phyloP scores from a whole-genome alignment of 2,329 filamentous ascomycete genomes.

The Pyrenophora teres region DNA sequence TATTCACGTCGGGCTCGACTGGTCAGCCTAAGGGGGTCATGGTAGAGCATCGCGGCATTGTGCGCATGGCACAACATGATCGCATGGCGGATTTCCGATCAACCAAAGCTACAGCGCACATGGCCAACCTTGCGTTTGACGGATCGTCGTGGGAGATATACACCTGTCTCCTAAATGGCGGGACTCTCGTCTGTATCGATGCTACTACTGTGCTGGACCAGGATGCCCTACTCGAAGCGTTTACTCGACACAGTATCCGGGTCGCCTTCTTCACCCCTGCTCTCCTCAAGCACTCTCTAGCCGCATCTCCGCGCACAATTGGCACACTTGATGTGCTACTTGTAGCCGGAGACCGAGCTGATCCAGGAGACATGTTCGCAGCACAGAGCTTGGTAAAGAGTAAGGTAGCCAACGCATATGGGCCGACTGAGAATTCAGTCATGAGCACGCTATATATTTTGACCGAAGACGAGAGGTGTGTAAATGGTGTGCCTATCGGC shows the following conservation, averaged over 20 bases:
- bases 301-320: neutral
- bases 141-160: constrained; percentile 7
- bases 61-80: constrained; percentile 18
- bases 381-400: constrained; percentile 7
- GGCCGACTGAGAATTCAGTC: constrained; percentile 22
- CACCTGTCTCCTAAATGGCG: too few relatives aligned
- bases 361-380: constrained; percentile 7
- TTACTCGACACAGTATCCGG: neutral
- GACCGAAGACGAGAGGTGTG: neutral
- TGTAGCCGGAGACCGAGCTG: constrained; percentile 7
- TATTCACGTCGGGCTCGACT: constrained; percentile 55
- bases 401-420: constrained; percentile 21
- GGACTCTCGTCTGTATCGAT: constrained; percentile 13
- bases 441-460: constrained; percentile 52
- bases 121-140: constrained; percentile 4
- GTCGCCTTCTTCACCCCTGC: neutral
- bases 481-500: constrained; percentile 44
- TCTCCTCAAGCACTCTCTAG: neutral
- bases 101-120: constrained; percentile 49
- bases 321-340: neutral
- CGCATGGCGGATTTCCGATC: constrained; percentile 17
- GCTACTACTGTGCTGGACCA: neutral
- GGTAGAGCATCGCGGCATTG: too few relatives aligned
- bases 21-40: too few relatives aligned
- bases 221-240: neutral